phyloP scores from a whole-genome alignment of 441 rosid genomes.

The Gossypium davidsonii region DNA sequence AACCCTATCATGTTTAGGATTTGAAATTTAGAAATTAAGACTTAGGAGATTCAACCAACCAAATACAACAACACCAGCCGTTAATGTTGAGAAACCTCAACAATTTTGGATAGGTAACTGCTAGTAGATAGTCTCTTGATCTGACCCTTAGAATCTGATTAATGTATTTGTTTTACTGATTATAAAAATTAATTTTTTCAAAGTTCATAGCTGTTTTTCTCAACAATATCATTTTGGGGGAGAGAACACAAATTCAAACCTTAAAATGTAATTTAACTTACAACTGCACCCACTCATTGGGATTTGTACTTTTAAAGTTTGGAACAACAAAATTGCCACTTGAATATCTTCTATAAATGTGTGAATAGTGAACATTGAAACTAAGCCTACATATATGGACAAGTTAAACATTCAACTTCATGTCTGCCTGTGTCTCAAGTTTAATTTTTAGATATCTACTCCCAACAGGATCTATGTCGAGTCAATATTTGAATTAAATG shows the following conservation, averaged over 20 bases:
- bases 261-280: too few relatives aligned
- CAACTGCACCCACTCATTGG: too few relatives aligned
- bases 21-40: too few relatives aligned
- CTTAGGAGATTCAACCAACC: too few relatives aligned
- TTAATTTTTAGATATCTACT: background rate
- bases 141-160: background rate
- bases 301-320: background rate
- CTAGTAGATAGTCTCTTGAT: background rate
- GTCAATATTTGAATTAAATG: background rate
- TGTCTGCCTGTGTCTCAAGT: background rate
- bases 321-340: background rate
- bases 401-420: background rate
- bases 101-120: background rate
- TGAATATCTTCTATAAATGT: background rate
- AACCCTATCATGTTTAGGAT: background rate
- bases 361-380: background rate
- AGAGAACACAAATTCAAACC: too few relatives aligned
- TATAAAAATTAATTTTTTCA: too few relatives aligned
- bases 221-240: too few relatives aligned
- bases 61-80: too few relatives aligned
- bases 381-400: background rate
- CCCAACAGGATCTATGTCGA: background rate
- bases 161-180: too few relatives aligned
- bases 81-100: too few relatives aligned
- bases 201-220: rapidly evolving